Evolutionary conservation across 768 basidiomycete species (phyloP), one percentile per base, ranked within the genome.

Genomic region (Suillus brevipes): DNA sequence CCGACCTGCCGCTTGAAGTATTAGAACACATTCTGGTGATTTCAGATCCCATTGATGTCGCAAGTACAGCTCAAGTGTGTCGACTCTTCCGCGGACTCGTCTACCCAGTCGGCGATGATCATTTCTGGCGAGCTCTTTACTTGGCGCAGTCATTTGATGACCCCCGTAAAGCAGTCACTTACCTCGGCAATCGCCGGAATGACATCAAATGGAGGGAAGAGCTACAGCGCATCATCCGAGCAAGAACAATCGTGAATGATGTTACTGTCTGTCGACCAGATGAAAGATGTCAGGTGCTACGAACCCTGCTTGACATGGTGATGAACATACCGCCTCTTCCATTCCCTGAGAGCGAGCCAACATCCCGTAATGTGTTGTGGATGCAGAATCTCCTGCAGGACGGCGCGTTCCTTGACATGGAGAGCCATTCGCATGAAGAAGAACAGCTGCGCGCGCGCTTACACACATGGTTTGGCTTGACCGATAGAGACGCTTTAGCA

Each of bases 91-190:
- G 78, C 62, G 70, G 68, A 4, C 67, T 87, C 64, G 73, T 90
- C 28, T 87, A 89, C 68, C 61, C 72, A 50, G 66, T 79, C 2
- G 74, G 75, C 10, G 80, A 84, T 67, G 78, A 78, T 34, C 77
- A 84, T 57, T 75, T 90, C 43, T 92, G 91, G 91, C 82, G 88
- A 9, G 76, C 74, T 10, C 79, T 92, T 6, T 92, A 91, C 73
- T 86, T 92, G 50, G 69, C 75, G 0, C 83, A 86, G 63, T 80
- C 83, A 0, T 81, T 90, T 63, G 91, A 92, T 65, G 89, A 92
- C 68, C 89, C 86, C 1, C 78, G 86, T 10, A 60, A 62, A n/a
- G 83, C 86, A 55, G 69, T 84, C 6, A 80, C 79, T 3, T 74
- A 76, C 13, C 74, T 68, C 65, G 79, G 76, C 23, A 52, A 23